These are phyloP conservation scores for Eragrostis nindensis DNA, from an alignment of 176 grass and related monocot genomes.

Conservation along the genomic window DNA sequence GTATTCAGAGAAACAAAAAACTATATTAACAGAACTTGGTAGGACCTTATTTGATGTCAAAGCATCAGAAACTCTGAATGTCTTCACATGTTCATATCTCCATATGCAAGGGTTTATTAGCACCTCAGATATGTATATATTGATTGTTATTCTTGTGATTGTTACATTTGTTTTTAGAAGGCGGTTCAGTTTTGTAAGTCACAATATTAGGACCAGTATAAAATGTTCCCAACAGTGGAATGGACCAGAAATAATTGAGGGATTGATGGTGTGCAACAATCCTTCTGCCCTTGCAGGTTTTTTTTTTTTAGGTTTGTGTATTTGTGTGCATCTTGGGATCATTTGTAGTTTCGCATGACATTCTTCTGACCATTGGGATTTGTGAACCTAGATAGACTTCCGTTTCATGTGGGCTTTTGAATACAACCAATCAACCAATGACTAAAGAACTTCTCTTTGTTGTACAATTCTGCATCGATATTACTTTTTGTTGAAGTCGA, in stretches of 20 bases:
- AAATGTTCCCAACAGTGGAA: neutral
- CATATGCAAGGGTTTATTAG: neutral
- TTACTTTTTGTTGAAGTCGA: slow-evolving; percentile 27
- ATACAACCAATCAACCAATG: neutral
- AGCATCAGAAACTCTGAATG: no score
- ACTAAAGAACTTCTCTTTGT: no score
- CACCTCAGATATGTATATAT: slow-evolving; percentile 1
- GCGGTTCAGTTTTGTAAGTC: neutral
- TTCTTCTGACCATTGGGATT: slow-evolving; percentile 16
- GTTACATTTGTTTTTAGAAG: neutral
- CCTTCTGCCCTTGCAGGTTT: neutral
- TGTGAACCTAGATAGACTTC: neutral
- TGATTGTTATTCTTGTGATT: neutral
- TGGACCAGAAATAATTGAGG: slow-evolving; percentile 7
- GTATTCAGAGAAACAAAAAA: slow-evolving; percentile 18
- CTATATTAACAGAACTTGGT: neutral
- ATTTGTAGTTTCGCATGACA: neutral
- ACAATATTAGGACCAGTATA: neutral
- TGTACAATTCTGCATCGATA: neutral
- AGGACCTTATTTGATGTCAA: neutral
- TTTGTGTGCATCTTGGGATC: neutral
- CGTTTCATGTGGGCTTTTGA: neutral
- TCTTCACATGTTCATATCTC: neutral
- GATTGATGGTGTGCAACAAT: neutral
- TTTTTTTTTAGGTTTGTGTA: neutral